Evolutionary conservation across 176 grass and related monocot genomes (phyloP).

Genomic region (Oryza glumipatula): DNA sequence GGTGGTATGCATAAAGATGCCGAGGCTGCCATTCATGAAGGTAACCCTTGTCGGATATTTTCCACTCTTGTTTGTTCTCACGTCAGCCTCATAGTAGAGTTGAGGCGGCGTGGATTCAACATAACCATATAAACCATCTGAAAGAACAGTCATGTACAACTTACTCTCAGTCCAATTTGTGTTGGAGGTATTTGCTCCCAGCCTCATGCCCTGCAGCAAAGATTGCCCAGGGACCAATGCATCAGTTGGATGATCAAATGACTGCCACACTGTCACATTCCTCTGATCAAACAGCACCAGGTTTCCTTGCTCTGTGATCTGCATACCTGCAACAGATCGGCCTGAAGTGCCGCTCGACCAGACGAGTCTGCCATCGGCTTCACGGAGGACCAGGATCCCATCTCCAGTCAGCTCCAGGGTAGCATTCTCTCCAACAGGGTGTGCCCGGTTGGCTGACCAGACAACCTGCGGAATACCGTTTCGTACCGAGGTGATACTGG

Average conservation of each 20-base stretch:
- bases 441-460: background rate
- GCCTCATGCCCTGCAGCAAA: background rate
- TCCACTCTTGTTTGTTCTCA: too few species aligned
- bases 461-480: background rate
- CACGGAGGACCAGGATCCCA: slow-evolving; percentile 8
- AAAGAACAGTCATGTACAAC: too few species aligned
- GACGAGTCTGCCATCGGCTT: slow-evolving; percentile 15
- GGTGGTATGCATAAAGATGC: background rate
- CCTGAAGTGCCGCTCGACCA: slow-evolving; percentile 11
- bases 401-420: slow-evolving; percentile 9
- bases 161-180: slow-evolving; percentile 18
- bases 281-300: background rate
- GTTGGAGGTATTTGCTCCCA: background rate
- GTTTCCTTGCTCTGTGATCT: background rate
- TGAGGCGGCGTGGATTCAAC: slow-evolving; percentile 25
- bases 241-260: background rate
- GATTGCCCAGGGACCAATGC: slow-evolving; percentile 13
- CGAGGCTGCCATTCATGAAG: slow-evolving; percentile 1
- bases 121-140: slow-evolving; percentile 22
- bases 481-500: background rate
- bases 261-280: slow-evolving; percentile 25
- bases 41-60: background rate
- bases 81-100: background rate
- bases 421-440: slow-evolving; percentile 24
- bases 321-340: background rate